Evolutionary conservation across 331 rosid species (phyloP).

Genomic region (Acacia pycnantha): DNA sequence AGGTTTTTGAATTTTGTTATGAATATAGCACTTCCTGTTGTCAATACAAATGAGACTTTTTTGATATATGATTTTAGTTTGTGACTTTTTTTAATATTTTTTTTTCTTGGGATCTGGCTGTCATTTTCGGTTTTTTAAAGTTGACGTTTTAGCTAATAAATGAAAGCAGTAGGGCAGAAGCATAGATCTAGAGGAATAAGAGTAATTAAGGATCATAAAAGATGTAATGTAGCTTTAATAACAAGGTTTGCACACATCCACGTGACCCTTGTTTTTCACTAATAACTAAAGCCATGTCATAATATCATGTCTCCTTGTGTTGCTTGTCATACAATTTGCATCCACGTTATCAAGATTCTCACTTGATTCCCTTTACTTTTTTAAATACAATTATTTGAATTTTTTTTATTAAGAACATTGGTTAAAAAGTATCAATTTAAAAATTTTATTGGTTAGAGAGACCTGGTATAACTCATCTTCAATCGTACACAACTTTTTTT

Average conservation of each 20-base stretch:
- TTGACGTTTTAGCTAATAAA: neutral
- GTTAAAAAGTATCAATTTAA: neutral
- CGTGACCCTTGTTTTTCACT: neutral
- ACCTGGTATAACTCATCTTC: neutral
- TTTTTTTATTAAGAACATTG: no score
- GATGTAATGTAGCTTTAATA: neutral
- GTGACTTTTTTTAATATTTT: no score
- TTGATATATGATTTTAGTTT: no score
- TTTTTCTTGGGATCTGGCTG: no score
- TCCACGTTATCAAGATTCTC: neutral
- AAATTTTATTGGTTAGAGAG: neutral
- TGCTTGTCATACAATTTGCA: neutral
- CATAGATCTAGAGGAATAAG: conserved; percentile 5
- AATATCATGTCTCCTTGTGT: neutral
- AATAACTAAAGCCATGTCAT: neutral
- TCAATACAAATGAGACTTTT: no score
- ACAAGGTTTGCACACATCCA: neutral
- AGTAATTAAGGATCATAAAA: neutral
- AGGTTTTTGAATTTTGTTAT: no score
- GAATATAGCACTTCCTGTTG: no score
- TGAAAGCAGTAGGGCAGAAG: neutral
- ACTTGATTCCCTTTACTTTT: neutral
- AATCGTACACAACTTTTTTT: no score
- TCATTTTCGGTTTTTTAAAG: no score
- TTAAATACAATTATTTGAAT: neutral